phyloP scores from a whole-genome alignment of 306 rosid species.

The Glycine latifolia region DNA sequence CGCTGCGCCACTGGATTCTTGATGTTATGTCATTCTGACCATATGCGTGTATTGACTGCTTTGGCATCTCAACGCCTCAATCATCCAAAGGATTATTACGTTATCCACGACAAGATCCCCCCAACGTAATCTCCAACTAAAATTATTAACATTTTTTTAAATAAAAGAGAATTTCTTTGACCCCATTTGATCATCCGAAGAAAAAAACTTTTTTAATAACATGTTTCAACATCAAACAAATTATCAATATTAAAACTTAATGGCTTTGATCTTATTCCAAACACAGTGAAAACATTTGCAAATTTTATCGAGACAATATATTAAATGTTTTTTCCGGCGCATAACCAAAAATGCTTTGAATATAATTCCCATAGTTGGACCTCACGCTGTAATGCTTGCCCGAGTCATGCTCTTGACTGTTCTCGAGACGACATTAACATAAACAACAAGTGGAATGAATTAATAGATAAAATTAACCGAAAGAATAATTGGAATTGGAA shows the following conservation, averaged over 20 bases:
- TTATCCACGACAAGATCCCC: neutral
- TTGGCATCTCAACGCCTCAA: neutral
- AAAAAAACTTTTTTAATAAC: neutral
- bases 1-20: conserved; percentile 40
- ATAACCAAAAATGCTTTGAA: neutral
- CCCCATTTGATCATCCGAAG: conserved; percentile 22
- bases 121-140: neutral
- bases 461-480: neutral
- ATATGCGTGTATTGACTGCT: neutral
- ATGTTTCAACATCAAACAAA: neutral
- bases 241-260: too few relatives aligned
- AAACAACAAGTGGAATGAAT: neutral
- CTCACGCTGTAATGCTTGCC: neutral
- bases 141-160: neutral
- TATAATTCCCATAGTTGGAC: neutral
- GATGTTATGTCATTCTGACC: neutral
- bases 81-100: neutral
- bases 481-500: neutral
- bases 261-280: neutral
- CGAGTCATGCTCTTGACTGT: neutral
- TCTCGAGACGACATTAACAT: neutral
- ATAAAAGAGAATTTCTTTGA: neutral
- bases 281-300: neutral
- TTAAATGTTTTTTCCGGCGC: neutral
- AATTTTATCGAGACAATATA: neutral